phyloP scores from a whole-genome alignment of 164 flowering plant genomes.

The Houttuynia cordata region DNA sequence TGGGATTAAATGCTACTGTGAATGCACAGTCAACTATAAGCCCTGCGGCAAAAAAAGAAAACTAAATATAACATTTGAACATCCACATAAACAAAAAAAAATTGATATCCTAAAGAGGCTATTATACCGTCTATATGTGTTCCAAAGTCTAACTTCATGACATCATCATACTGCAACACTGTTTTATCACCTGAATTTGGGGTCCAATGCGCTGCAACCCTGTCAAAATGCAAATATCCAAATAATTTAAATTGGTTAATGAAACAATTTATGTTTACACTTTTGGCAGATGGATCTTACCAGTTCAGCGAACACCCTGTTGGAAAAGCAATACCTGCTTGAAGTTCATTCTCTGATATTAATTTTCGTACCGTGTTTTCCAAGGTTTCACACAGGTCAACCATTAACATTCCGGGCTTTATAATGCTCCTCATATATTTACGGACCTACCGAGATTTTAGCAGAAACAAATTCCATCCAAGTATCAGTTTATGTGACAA shows the following conservation, averaged over 20 bases:
- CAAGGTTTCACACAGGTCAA: conserved; percentile 86
- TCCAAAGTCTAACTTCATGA: conserved; percentile 99
- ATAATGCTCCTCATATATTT: conserved; percentile 69
- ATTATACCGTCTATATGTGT: conserved; percentile 84
- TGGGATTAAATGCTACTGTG: conserved; percentile 93
- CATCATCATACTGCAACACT: conserved; percentile 96
- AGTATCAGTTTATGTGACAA: not conserved
- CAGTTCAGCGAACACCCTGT: conserved; percentile 97
- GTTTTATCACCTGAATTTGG: conserved; percentile 97
- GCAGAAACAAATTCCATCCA: not conserved
- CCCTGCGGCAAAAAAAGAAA: conserved; percentile 32
- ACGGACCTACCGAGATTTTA: conserved; percentile 49
- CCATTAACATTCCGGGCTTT: conserved; percentile 92
- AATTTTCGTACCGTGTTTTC: conserved; percentile 91
- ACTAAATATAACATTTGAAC: not conserved
- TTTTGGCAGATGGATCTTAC: conserved; percentile 22
- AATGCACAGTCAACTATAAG: conserved; percentile 90
- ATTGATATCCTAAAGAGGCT: not conserved
- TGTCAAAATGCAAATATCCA: conserved; percentile 12
- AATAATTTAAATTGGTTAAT: not conserved
- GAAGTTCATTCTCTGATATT: conserved; percentile 87
- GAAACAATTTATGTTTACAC: not conserved
- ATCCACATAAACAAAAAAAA: not conserved
- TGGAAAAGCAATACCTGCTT: conserved; percentile 99
- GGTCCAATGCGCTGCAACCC: conserved; percentile 99